phyloP scores from a whole-genome alignment of 345 rosid genomes.

The Clarkia xantiana region DNA sequence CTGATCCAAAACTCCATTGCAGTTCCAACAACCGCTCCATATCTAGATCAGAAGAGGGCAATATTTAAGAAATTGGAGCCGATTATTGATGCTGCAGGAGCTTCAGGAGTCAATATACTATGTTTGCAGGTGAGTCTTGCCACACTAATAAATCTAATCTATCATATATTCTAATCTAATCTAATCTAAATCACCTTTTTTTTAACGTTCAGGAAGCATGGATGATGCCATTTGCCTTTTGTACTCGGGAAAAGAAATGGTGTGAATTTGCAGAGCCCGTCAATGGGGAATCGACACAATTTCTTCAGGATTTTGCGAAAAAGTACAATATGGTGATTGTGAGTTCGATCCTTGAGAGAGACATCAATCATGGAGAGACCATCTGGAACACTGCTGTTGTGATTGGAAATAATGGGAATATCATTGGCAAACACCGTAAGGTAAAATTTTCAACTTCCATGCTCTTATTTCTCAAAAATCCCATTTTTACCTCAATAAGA shows the following conservation, averaged over 20 bases:
- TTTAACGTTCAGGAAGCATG: constrained; percentile 60
- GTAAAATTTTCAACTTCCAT: constrained; percentile 18
- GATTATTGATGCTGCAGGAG: constrained; percentile 72
- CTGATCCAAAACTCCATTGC: constrained; percentile 76
- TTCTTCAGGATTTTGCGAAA: constrained; percentile 62
- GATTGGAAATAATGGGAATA: constrained; percentile 77
- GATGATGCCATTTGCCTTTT: constrained; percentile 95
- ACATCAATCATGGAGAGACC: constrained; percentile 74
- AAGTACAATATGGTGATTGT: constrained; percentile 83
- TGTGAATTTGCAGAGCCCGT: constrained; percentile 93
- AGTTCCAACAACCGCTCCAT: constrained; percentile 67
- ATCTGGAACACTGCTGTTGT: constrained; percentile 87
- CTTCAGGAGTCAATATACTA: constrained; percentile 77
- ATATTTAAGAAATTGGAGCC: constrained; percentile 59
- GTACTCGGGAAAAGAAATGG: constrained; percentile 93
- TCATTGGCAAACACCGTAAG: constrained; percentile 92
- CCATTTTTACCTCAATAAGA: too few relatives aligned
- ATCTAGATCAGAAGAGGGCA: constrained; percentile 52
- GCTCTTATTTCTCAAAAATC: background rate
- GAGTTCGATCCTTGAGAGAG: constrained; percentile 90
- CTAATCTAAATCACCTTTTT: background rate
- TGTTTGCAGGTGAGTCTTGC: constrained; percentile 54
- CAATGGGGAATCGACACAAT: constrained; percentile 67
- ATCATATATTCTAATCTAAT: background rate
- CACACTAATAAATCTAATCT: background rate